Evolutionary conservation across 2,329 filamentous ascomycete species (phyloP), one percentile per base, ranked within the genome.

Genomic region (Epichloe coenophiala): DNA sequence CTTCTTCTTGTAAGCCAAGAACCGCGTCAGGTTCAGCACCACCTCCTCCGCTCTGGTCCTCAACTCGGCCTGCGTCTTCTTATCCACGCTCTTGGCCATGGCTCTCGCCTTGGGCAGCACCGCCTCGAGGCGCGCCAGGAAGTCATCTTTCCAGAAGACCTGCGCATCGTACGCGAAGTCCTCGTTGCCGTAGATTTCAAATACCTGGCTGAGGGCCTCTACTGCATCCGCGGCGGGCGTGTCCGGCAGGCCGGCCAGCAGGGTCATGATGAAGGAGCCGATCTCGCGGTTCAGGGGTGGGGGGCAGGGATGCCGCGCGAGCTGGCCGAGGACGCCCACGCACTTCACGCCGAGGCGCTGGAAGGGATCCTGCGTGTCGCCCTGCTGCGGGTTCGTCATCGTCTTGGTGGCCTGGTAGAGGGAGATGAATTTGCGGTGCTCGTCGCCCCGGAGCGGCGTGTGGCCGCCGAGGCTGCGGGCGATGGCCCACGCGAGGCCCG

Each of bases 151-250:
- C 76, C 81, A 83, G 63, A 84, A 86, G 2, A 85, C 80, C 27
- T 75, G 71, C 51, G 67, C 69, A 60, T 85, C 82, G 60, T 75
- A 81, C 11, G 71, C 67, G 49, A 69, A 71, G 12, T 69, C 71
- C 61, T 81, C 78, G 60, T 85, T 78, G 27, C 73, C 76, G 63
- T 85, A 86, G 7, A 86, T 72, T 57, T 85, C 82, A 56, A 83
- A 83, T 17, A 86, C 55, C 62, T 83, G 79, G 64, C 84, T 79
- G 42, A 85, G 66, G 15, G 79, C 77, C 65, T 85, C 81, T 35
- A 85, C 72, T 4, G 71, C 71, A 44, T 83, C 78, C 2, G 79
- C 80, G 2, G 72, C 64, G 2, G 77, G 70, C 1, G 74, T 75
- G 43, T 73, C 67, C 5, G 79, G 76, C 17, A 77, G 65, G 9